A percentile compares a stretch with the other conserved stretches of the same genome.
These are phyloP conservation scores for Prunus yedoensis DNA, from an alignment of 331 rosid species.

Conservation along the genomic window DNA sequence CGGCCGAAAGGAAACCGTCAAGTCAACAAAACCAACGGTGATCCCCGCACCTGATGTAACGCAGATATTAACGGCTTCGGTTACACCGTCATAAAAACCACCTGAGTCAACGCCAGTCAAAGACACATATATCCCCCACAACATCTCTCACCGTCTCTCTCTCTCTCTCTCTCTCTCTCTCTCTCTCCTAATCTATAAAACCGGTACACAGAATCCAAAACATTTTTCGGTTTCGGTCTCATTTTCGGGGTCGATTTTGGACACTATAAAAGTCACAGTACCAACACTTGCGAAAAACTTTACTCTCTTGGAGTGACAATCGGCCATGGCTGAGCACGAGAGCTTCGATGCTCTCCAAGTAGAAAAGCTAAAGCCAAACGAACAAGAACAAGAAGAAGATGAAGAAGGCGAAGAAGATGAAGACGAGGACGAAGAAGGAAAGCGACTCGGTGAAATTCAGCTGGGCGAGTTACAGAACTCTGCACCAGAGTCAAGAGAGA, in stretches of 20 bases:
- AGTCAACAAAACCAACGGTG: constrained; percentile 19
- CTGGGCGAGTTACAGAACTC: constrained; percentile 28
- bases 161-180: background rate
- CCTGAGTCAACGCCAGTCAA: constrained; percentile 90
- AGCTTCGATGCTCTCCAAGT: constrained; percentile 37
- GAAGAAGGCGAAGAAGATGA: constrained; percentile 18
- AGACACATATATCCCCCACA: constrained; percentile 32
- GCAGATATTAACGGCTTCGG: constrained; percentile 39
- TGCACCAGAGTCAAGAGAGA: constrained; percentile 9
- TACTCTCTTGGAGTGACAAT: constrained; percentile 35
- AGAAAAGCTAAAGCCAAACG: constrained; percentile 26
- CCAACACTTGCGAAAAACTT: constrained; percentile 26
- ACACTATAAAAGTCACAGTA: constrained; percentile 23
- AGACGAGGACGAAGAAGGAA: constrained; percentile 20
- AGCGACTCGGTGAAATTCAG: constrained; percentile 19
- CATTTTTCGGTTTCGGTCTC: constrained; percentile 15
- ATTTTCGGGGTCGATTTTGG: constrained; percentile 29
- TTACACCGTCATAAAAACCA: constrained; percentile 36
- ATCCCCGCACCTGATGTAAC: constrained; percentile 14
- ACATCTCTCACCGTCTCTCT: constrained; percentile 7
- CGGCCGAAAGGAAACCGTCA: constrained; percentile 27
- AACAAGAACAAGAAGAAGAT: constrained; percentile 1
- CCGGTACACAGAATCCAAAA: constrained; percentile 37
- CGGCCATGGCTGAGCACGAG: constrained; percentile 55
- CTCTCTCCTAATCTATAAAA: constrained; percentile 29